phyloP scores from a whole-genome alignment of 1,139 yeast genomes.

The Lodderomyces pseudojiufengensis region DNA sequence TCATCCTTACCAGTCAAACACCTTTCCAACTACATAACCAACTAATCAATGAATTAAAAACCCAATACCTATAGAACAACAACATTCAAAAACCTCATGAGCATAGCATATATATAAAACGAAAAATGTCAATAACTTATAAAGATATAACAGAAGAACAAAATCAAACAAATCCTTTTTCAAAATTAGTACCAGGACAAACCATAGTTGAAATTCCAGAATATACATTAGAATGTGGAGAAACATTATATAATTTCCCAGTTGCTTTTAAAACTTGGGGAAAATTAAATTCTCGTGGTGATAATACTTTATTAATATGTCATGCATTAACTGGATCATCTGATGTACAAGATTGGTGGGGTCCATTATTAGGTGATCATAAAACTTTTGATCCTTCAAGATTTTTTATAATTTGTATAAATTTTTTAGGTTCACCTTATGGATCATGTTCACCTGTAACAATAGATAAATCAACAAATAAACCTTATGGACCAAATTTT shows the following conservation, averaged over 20 bases:
- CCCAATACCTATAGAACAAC: too few relatives aligned
- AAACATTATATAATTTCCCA: constrained; percentile 66
- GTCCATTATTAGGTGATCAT: constrained; percentile 82
- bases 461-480: constrained; percentile 65
- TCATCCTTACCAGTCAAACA: too few relatives aligned
- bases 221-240: constrained; percentile 79
- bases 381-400: constrained; percentile 88
- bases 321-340: constrained; percentile 96
- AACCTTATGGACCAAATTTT: constrained; percentile 87
- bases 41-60: too few relatives aligned
- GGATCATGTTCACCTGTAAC: constrained; percentile 94
- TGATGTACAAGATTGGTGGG: constrained; percentile 99
- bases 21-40: too few relatives aligned
- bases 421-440: constrained; percentile 92
- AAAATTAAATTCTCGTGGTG: constrained; percentile 55
- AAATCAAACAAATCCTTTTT: constrained; percentile 58
- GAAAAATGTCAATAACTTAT: constrained; percentile 16
- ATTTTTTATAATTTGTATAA: constrained; percentile 81
- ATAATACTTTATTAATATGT: constrained; percentile 81
- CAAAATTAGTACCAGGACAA: constrained; percentile 74
- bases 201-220: constrained; percentile 77
- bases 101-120: too few relatives aligned
- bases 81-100: too few relatives aligned
- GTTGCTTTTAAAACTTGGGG: constrained; percentile 98
- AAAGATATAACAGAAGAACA: constrained; percentile 46